Evolutionary conservation across 2,329 filamentous ascomycete genomes (phyloP).

Genomic region (Trichocomaceae sp.): DNA sequence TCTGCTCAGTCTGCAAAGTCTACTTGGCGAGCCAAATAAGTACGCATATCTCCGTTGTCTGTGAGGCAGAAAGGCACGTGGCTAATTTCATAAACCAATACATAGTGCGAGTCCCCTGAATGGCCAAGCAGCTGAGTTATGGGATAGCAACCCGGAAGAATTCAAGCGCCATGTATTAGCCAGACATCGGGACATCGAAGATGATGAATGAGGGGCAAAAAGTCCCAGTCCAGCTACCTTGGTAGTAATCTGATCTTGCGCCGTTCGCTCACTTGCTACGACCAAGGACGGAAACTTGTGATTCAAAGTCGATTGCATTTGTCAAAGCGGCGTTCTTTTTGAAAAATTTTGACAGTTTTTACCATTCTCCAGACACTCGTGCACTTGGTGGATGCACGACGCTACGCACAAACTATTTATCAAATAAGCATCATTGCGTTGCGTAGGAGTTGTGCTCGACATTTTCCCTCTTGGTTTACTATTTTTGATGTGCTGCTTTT

Average conservation of each 20-base stretch:
- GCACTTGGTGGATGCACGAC: neutral
- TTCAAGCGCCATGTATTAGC: slow-evolving; percentile 72
- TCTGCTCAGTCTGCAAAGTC: slow-evolving; percentile 83
- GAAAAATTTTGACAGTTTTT: neutral
- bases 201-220: slow-evolving; percentile 30
- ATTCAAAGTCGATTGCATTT: slow-evolving; percentile 7
- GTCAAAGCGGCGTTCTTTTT: neutral
- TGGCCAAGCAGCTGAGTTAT: slow-evolving; percentile 90
- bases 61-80: neutral
- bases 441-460: neutral
- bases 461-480: neutral
- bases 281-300: neutral
- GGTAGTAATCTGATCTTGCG: neutral
- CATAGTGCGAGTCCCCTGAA: slow-evolving; percentile 84
- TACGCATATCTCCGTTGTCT: slow-evolving; percentile 43
- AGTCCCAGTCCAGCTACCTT: neutral
- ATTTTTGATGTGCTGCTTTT: neutral
- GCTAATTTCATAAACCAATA: neutral
- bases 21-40: slow-evolving; percentile 98
- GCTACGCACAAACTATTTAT: neutral
- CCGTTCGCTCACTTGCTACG: neutral
- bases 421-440: slow-evolving; percentile 1
- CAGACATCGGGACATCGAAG: slow-evolving; percentile 54
- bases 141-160: slow-evolving; percentile 80
- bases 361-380: neutral